Evolutionary conservation across 805 yeast genomes (phyloP).

Genomic region (Saturnispora halmiae): DNA sequence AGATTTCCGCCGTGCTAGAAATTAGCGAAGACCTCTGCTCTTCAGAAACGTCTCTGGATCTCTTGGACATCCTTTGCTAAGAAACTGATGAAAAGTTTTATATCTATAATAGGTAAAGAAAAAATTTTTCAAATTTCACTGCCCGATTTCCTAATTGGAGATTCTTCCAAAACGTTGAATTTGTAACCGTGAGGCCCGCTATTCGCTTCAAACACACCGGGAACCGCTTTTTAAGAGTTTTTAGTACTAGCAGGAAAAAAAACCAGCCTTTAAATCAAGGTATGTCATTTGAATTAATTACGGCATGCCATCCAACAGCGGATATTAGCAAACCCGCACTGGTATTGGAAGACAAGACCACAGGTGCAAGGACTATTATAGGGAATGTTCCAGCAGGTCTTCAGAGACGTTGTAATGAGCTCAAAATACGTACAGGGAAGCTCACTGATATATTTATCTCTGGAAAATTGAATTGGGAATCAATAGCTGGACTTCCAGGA

Average conservation of each 20-base stretch:
- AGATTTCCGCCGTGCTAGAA: constrained; percentile 34
- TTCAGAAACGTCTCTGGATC: constrained; percentile 39
- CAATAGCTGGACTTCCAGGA: constrained; percentile 92
- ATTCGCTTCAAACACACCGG: neutral
- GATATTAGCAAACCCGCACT: constrained; percentile 53
- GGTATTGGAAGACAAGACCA: constrained; percentile 37
- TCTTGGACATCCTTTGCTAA: constrained; percentile 31
- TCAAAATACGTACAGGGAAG: constrained; percentile 47
- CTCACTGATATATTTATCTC: constrained; percentile 63
- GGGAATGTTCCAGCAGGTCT: constrained; percentile 84
- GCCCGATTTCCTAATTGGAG: neutral
- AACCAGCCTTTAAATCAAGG: constrained; percentile 9
- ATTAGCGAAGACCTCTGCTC: constrained; percentile 22
- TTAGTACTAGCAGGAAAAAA: neutral
- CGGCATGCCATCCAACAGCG: constrained; percentile 52
- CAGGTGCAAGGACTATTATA: constrained; percentile 52
- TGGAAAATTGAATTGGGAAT: constrained; percentile 68
- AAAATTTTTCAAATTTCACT: constrained; percentile 1
- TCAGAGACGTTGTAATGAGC: constrained; percentile 64
- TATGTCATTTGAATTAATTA: constrained; percentile 39
- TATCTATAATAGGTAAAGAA: neutral
- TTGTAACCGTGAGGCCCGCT: neutral
- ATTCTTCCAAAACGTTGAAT: neutral
- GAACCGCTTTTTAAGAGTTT: neutral
- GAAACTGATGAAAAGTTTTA: constrained; percentile 4